Base-by-base conservation (phyloP, 495 filamentous ascomycete genomes). In the Diplogelasinospora grovesii region DNA sequence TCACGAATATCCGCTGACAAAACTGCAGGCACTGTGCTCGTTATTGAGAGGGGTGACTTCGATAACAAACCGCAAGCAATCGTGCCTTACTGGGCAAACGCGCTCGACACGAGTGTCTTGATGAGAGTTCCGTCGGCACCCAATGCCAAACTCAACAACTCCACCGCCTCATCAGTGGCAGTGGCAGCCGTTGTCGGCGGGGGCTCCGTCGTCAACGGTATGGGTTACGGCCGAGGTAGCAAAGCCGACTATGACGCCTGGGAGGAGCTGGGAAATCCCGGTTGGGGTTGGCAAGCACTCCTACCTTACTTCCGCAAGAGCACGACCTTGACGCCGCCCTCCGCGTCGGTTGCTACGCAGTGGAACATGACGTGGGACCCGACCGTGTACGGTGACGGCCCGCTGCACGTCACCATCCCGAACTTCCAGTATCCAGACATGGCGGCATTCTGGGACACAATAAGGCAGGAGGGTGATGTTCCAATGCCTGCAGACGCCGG, bases 191-290 rank as follows among this genome's bases (percentile, higher is more conserved):
- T 66, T 9, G 61, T 70, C 9, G 66, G 68, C 20, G 68, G 69
- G 9, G 64, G 58, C 5, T 59, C 61, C 3, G 58, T 60, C 0
- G 52, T 70, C 29, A 70, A 69, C 34, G 65, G 62, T 31, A 69
- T 70, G 67, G 62, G 57, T 13, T 48, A 40, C 37, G 57, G 64
- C 25, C 70, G 76, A 18, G 78, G 77, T 0, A 75, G 69, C 29
- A 73, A 65, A 36, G 56, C 66, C 4, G 76, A 82, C 30, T 81
- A 78, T 42, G 76, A 82, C 50, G 65, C 68, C 23, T 83, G 80
- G 80, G 72, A 74, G 38, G 61, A 63, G n/a, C 69, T 78, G n/a
- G 78, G 77, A 5, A 75, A 74, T 20, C 54, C 63, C 5, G 74
- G 75, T 5, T 83, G 77, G 80, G 71, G 66, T 16, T 81, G 77